Conservation (phyloP, 176 grass and related monocot genomes). For the Metroxylon sagu region DNA sequence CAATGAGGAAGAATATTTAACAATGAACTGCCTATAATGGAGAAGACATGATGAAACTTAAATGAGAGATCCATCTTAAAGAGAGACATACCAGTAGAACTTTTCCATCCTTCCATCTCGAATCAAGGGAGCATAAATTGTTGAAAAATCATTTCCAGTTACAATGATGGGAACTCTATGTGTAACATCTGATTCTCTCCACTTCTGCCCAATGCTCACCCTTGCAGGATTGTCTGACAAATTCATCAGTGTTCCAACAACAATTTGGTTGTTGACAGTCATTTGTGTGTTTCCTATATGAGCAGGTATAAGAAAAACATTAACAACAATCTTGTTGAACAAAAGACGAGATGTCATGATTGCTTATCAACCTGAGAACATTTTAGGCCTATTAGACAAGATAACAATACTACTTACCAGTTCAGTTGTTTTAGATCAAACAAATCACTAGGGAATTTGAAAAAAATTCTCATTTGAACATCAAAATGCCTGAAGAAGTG, state of each 20-base stretch:
- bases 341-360: neutral
- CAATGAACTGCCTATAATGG: no score
- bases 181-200: constrained; percentile 85
- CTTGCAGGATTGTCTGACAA: constrained; percentile 88
- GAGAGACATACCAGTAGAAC: constrained; percentile 68
- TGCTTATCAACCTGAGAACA: neutral
- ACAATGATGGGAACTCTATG: constrained; percentile 75
- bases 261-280: constrained; percentile 97
- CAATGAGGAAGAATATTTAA: no score
- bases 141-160: constrained; percentile 89
- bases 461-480: neutral
- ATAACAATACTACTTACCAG: no score
- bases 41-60: no score
- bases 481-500: constrained; percentile 17
- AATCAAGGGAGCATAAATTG: constrained; percentile 90
- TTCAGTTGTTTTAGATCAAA: no score
- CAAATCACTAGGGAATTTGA: neutral
- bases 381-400: no score
- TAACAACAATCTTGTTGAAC: no score
- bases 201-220: constrained; percentile 82
- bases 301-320: no score
- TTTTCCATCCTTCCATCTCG: constrained; percentile 90
- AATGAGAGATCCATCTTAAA: no score
- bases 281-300: constrained; percentile 75
- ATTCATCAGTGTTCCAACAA: constrained; percentile 88